A percentile compares a stretch with the other conserved stretches of the same genome.
phyloP scores from a whole-genome alignment of 495 filamentous ascomycete genomes.

The Xylaria palmicola region DNA sequence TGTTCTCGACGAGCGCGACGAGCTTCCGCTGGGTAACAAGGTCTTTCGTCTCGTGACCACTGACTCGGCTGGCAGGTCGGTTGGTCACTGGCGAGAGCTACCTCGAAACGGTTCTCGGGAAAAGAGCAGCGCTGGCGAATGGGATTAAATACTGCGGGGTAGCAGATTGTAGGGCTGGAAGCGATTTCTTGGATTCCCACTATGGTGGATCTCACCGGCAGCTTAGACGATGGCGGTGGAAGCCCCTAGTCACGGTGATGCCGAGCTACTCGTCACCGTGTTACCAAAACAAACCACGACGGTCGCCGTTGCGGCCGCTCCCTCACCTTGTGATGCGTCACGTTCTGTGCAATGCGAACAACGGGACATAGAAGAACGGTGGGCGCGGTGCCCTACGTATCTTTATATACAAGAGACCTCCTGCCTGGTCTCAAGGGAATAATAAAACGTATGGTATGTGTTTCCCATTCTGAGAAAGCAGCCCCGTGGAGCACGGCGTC shows the following conservation, averaged over 20 bases:
- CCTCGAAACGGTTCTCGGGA: slow-evolving; percentile 1
- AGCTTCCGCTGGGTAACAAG: not conserved
- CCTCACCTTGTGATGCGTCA: not conserved
- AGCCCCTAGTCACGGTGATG: slow-evolving; percentile 7
- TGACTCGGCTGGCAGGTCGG: not conserved
- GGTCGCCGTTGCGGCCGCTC: not conserved
- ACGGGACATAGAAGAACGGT: not conserved
- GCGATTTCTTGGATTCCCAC: slow-evolving; percentile 2
- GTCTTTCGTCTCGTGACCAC: not conserved
- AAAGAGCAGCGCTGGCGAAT: slow-evolving; percentile 4
- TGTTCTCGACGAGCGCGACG: not conserved
- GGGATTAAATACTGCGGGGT: slow-evolving; percentile 18
- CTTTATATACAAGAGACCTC: not conserved
- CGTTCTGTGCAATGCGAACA: not conserved
- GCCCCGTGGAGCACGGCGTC: not conserved
- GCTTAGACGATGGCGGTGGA: slow-evolving; percentile 1
- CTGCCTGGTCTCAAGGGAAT: not conserved
- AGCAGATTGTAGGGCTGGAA: slow-evolving; percentile 10
- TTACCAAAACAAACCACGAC: not conserved
- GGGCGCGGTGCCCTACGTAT: not conserved
- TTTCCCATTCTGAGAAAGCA: not conserved
- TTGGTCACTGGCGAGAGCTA: not conserved
- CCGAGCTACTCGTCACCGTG: slow-evolving; percentile 5
- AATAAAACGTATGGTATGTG: no score
- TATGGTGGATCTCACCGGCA: slow-evolving; percentile 8